Percentiles rank a stretch among this genome's conserved stretches.
phyloP scores from a whole-genome alignment of 139 green algal genomes.

The Coccomyxa sp. region DNA sequence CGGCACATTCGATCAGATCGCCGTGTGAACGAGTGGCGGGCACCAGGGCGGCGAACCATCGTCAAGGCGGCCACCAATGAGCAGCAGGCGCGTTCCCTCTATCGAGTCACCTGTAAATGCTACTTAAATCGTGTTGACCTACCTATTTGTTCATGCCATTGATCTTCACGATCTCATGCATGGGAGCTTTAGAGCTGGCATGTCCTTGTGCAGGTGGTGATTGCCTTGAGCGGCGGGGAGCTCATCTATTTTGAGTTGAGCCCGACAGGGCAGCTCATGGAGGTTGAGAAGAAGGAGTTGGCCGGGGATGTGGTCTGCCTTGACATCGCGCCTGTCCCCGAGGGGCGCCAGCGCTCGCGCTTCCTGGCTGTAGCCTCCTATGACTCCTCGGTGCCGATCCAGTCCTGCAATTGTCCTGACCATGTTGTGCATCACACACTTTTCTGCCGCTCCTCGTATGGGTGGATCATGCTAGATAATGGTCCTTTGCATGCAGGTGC shows the following conservation, averaged over 20 bases:
- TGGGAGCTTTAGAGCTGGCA: no score
- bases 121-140: no score
- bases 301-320: constrained; percentile 83
- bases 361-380: constrained; percentile 88
- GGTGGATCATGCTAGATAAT: background rate
- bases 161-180: no score
- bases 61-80: constrained; percentile 66
- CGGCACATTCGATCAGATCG: constrained; percentile 87
- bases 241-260: constrained; percentile 97
- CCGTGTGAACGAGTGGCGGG: constrained; percentile 95
- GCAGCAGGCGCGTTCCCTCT: constrained; percentile 48
- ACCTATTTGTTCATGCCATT: no score
- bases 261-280: constrained; percentile 76
- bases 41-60: constrained; percentile 72
- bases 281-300: constrained; percentile 92
- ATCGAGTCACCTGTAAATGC: no score
- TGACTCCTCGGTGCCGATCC: constrained; percentile 67
- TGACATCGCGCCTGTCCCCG: constrained; percentile 76
- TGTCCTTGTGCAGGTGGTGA: constrained; percentile 50
- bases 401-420: background rate
- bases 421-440: background rate
- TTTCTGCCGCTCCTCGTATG: no score
- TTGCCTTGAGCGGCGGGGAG: constrained; percentile 84
- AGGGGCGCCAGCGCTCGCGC: constrained; percentile 62
- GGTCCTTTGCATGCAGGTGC: constrained; percentile 16